Evolutionary conservation across 2,329 filamentous ascomycete species (phyloP).

Genomic region (Rhynchosporium graminicola): DNA sequence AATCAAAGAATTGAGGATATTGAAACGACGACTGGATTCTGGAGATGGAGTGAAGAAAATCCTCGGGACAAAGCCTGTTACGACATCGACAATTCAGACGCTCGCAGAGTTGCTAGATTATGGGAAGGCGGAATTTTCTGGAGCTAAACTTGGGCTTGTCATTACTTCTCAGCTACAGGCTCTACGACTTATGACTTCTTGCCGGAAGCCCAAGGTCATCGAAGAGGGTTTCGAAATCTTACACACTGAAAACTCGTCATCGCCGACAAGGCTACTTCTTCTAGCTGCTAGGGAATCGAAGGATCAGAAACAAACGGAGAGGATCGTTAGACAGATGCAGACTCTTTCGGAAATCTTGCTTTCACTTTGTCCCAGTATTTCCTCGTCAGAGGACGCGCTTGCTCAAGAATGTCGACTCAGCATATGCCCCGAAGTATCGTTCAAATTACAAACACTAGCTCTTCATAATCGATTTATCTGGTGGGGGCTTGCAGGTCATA

Average conservation of each 20-base stretch:
- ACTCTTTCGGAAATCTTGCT: constrained; percentile 65
- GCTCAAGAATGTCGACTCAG: constrained; percentile 56
- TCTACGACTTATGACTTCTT: constrained; percentile 61
- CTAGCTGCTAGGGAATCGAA: constrained; percentile 43
- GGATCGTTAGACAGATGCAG: constrained; percentile 66
- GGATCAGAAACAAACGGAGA: constrained; percentile 51
- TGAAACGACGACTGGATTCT: constrained; percentile 64
- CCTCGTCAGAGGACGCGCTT: constrained; percentile 59
- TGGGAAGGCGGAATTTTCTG: constrained; percentile 46
- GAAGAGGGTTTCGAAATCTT: constrained; percentile 60
- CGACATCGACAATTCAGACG: constrained; percentile 45
- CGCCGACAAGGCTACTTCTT: constrained; percentile 59
- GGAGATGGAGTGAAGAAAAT: constrained; percentile 37
- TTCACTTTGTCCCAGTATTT: constrained; percentile 67
- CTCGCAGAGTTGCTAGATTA: constrained; percentile 66
- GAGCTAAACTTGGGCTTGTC: constrained; percentile 54
- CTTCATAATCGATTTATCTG: constrained; percentile 62
- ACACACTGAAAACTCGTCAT: constrained; percentile 52
- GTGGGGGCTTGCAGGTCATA: constrained; percentile 64
- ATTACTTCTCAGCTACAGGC: constrained; percentile 65
- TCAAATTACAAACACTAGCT: constrained; percentile 65
- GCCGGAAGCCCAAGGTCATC: constrained; percentile 59
- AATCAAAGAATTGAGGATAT: constrained; percentile 63
- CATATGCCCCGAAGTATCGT: constrained; percentile 56
- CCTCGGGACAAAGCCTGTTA: constrained; percentile 35